Conservation (phyloP, 495 filamentous ascomycete species). For the Penicillium odoratum region DNA sequence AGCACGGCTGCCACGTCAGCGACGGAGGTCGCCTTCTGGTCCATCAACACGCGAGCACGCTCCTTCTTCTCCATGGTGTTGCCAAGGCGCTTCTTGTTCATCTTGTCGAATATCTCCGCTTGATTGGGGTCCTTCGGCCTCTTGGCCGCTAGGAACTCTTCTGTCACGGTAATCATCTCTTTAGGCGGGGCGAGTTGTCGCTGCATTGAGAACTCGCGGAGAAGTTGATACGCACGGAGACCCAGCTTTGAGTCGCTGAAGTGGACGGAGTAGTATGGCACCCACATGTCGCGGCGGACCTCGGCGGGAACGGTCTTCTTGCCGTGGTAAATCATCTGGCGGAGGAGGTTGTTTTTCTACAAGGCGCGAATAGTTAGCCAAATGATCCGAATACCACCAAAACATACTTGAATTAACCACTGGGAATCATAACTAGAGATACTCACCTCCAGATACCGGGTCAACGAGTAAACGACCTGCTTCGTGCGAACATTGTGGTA, state of each 20-base stretch:
- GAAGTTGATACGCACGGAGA: constrained; percentile 69
- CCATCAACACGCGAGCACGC: constrained; percentile 66
- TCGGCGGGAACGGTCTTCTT: constrained; percentile 80
- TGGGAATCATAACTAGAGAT: not conserved
- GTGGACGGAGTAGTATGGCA: constrained; percentile 71
- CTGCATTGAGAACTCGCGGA: constrained; percentile 71
- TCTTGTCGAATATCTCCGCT: constrained; percentile 44
- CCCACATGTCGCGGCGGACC: constrained; percentile 90
- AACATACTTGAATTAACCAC: not conserved
- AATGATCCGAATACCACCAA: not conserved
- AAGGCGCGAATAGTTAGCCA: constrained; percentile 9
- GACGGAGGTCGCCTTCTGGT: constrained; percentile 85
- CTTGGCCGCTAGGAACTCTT: constrained; percentile 50
- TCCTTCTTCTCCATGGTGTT: constrained; percentile 52
- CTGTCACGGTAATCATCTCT: constrained; percentile 51
- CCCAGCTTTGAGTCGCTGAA: constrained; percentile 68
- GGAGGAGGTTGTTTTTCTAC: constrained; percentile 65
- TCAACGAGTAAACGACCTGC: constrained; percentile 80
- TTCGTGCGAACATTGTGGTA: constrained; percentile 79
- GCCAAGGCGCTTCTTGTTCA: constrained; percentile 44
- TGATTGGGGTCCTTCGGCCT: constrained; percentile 60
- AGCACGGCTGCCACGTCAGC: constrained; percentile 86
- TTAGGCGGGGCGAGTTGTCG: constrained; percentile 45
- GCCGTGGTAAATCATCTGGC: constrained; percentile 83
- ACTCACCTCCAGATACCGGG: constrained; percentile 65